Conservation (phyloP, 306 rosid species). For the Sophora flavescens region DNA sequence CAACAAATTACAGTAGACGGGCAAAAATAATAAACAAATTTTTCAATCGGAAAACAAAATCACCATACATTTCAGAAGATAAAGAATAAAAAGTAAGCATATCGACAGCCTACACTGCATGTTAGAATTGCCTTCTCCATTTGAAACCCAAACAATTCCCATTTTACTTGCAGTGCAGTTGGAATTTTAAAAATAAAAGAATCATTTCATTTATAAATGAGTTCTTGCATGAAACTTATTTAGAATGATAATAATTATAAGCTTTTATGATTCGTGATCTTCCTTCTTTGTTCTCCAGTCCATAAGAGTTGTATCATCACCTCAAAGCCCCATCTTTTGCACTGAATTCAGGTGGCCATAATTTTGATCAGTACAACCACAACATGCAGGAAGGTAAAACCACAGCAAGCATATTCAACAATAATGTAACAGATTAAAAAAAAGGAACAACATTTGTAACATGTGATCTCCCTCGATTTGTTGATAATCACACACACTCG, state of each 20-base stretch:
- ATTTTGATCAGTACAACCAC: not conserved
- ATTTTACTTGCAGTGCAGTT: not conserved
- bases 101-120: not conserved
- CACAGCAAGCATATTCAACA: not conserved
- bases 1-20: not conserved
- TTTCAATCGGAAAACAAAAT: slow-evolving; percentile 10
- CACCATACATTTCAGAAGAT: not conserved
- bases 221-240: too few species aligned
- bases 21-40: not conserved
- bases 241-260: not conserved
- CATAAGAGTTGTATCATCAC: not conserved
- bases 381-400: slow-evolving; percentile 3
- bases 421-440: not conserved
- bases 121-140: not conserved
- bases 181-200: not conserved
- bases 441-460: not conserved
- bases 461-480: not conserved
- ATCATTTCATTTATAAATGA: not conserved
- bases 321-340: slow-evolving; percentile 8
- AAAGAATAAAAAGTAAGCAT: not conserved
- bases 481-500: slow-evolving; percentile 1
- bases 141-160: not conserved
- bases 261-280: not conserved
- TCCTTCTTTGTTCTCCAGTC: not conserved
- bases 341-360: not conserved